Conservation (phyloP, 257 asterid genomes). For the Ocimum tenuiflorum region DNA sequence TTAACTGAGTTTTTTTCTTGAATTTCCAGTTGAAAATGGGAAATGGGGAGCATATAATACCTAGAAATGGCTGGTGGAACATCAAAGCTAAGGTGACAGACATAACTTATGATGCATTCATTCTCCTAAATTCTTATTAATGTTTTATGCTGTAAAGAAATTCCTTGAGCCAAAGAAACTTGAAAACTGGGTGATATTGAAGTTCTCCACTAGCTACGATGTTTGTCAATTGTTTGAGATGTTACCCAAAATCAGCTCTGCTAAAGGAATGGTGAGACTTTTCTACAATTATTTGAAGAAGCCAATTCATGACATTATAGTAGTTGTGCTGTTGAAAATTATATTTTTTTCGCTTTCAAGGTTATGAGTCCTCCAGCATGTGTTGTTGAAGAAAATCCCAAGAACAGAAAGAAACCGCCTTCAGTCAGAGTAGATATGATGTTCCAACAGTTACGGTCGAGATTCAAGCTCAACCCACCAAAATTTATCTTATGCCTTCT, state of each 20-base stretch:
- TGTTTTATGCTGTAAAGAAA: constrained; percentile 19
- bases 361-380: constrained; percentile 28
- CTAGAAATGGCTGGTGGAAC: constrained; percentile 44
- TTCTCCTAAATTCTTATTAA: not conserved
- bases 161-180: constrained; percentile 34
- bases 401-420: constrained; percentile 28
- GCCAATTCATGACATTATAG: not conserved
- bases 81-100: constrained; percentile 39
- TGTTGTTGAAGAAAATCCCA: constrained; percentile 37
- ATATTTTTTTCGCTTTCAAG: constrained; percentile 19
- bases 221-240: constrained; percentile 18
- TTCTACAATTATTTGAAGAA: not conserved
- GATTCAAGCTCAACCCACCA: constrained; percentile 30
- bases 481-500: constrained; percentile 42
- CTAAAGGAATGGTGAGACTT: constrained; percentile 36
- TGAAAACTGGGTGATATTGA: constrained; percentile 38
- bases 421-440: constrained; percentile 40
- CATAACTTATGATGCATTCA: not conserved
- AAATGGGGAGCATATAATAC: constrained; percentile 29
- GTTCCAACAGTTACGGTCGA: constrained; percentile 30
- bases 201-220: constrained; percentile 33
- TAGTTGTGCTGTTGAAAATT: not conserved
- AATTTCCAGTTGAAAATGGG: constrained; percentile 37
- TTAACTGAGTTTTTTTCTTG: not conserved
- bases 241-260: constrained; percentile 28